Percentiles rank a stretch among this genome's conserved stretches.
Conservation (phyloP, 106 monocot species). For the Platanthera zijinensis region DNA sequence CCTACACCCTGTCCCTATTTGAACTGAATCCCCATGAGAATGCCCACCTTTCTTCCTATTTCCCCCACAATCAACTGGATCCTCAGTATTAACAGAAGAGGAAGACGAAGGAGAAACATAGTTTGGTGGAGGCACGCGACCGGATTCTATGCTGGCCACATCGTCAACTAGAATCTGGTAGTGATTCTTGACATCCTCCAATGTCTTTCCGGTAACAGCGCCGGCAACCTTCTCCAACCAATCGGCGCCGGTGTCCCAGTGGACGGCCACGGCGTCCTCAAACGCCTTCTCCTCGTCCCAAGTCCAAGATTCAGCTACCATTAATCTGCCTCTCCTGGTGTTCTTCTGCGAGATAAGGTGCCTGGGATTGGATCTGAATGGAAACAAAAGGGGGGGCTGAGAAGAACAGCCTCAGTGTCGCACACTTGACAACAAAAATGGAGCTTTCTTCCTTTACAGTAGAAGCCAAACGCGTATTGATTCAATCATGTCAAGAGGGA, state of each 20-base stretch:
- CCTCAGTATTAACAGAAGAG: not conserved
- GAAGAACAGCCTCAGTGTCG: too few relatives aligned
- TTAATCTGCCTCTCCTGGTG: not conserved
- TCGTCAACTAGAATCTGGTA: conserved; percentile 69
- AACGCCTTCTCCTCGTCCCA: conserved; percentile 82
- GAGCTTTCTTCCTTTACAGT: too few relatives aligned
- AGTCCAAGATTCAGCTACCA: conserved; percentile 38
- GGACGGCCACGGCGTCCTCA: conserved; percentile 55
- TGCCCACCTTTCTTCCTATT: conserved; percentile 21
- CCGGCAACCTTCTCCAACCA: conserved; percentile 66
- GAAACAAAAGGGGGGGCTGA: not conserved
- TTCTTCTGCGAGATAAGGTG: not conserved
- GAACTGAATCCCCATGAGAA: conserved; percentile 9
- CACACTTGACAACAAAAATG: too few relatives aligned
- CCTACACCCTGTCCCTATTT: conserved; percentile 22
- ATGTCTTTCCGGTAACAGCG: conserved; percentile 40
- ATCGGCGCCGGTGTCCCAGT: conserved; percentile 22
- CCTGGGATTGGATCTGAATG: not conserved
- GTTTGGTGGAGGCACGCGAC: conserved; percentile 52
- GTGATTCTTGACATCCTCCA: conserved; percentile 65
- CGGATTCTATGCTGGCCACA: conserved; percentile 58
- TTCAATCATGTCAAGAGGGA: too few relatives aligned
- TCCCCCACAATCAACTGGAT: not conserved
- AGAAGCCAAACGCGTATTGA: too few relatives aligned
- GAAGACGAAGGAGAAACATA: conserved; percentile 16